These are phyloP conservation scores for Capsicum chinense DNA, from an alignment of 257 asterid genomes.

Conservation along the genomic window DNA sequence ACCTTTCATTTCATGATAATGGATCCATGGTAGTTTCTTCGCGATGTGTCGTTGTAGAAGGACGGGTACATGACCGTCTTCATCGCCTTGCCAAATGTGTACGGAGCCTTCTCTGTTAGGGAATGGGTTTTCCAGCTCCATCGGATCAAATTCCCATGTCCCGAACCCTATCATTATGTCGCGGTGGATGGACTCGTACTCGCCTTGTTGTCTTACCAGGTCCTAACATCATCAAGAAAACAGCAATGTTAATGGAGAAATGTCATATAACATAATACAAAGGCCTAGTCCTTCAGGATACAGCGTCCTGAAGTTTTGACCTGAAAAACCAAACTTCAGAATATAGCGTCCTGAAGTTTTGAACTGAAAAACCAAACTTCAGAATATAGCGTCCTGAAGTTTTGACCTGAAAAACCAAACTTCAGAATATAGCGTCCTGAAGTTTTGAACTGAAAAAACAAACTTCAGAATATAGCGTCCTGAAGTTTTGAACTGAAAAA, in stretches of 20 bases:
- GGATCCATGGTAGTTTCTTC: slow-evolving; percentile 72
- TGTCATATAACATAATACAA: no score
- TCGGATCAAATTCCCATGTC: slow-evolving; percentile 82
- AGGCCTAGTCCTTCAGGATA: no score
- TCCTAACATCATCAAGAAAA: slow-evolving; percentile 42
- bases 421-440: no score
- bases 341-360: no score
- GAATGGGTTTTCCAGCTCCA: slow-evolving; percentile 66
- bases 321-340: no score
- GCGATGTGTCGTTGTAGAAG: slow-evolving; percentile 65
- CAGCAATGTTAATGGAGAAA: not conserved
- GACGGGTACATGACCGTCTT: slow-evolving; percentile 65
- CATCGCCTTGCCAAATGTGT: slow-evolving; percentile 92
- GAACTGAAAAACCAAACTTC: no score
- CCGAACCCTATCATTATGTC: slow-evolving; percentile 77
- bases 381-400: no score
- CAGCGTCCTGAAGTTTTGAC: no score
- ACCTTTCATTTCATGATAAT: slow-evolving; percentile 77
- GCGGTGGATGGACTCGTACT: slow-evolving; percentile 65
- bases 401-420: no score
- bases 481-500: no score
- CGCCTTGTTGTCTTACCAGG: slow-evolving; percentile 73
- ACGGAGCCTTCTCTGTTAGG: slow-evolving; percentile 61
- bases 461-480: no score
- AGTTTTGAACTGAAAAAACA: no score